Base-by-base conservation (phyloP, 2,329 filamentous ascomycete species). In the Lachnellula arida region DNA sequence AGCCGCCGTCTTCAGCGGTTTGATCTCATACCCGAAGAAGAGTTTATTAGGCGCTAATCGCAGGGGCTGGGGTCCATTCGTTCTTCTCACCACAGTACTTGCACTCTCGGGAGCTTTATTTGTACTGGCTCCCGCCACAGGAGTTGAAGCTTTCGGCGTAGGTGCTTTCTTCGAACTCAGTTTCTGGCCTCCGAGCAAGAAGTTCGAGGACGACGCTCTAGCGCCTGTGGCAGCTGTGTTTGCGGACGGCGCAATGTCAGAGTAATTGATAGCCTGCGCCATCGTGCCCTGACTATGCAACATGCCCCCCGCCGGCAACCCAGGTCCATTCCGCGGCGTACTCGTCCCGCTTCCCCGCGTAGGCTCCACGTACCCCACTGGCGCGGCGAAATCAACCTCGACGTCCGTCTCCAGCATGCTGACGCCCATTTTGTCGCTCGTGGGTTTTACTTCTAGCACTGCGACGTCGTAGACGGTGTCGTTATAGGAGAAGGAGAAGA, bases 181-280 rank as follows among this genome's bases (percentile, higher is more conserved):
- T 62, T 88, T 87, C 68, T 96, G 89, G 0, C 94, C 94, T 37
- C 85, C 83, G 2, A 85, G 83, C 0, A 87, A 72, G 71, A 97
- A 97, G 70, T 94, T 87, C 1, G 90, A 92, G 0, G 87, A 82
- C 2, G 81, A 78, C 4, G 83, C 82, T 63, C 79, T 80, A 11
- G 82, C 82, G 39, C 83, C 84, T 8, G 78, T 78, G 5, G 82
- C 82, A 14, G 84, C 85, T 14, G 85, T 80, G 2, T 79, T 82
- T 6, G 89, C 81, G 3, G 85, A 85, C 1, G 94, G 92, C 0
- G 91, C 90, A 63, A 99, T 96, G 34, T 91, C 83, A 51, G 85
- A 82, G 73, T 97, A 99, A 77, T 97, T 97, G 77, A 99, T 97
- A n/a, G 91, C 84, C 67, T 96, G 91, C 0, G 94, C 92, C 94